These are phyloP conservation scores for Aeschynomene evenia DNA, from an alignment of 306 rosid genomes.

Conservation along the genomic window DNA sequence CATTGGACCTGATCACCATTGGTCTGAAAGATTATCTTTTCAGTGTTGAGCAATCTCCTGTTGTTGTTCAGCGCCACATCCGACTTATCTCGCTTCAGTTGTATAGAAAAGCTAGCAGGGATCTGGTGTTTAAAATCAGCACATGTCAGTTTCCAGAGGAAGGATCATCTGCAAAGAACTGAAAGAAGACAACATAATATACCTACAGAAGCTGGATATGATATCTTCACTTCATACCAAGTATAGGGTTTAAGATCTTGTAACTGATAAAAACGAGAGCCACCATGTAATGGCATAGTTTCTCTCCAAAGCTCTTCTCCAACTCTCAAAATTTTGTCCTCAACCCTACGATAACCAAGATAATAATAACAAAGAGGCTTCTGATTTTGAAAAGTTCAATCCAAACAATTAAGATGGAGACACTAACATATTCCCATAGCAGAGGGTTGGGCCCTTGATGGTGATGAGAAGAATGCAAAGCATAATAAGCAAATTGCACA, in stretches of 20 bases:
- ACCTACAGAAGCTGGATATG: conserved; percentile 97
- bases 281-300: conserved; percentile 56
- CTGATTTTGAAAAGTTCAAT: conserved; percentile 4
- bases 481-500: conserved; percentile 29
- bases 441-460: conserved; percentile 39
- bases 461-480: conserved; percentile 37
- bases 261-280: conserved; percentile 67
- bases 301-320: conserved; percentile 81
- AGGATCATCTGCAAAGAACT: conserved; percentile 26
- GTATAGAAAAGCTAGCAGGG: conserved; percentile 69
- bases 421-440: conserved; percentile 51
- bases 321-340: conserved; percentile 53
- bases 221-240: conserved; percentile 98
- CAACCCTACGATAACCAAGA: conserved; percentile 21
- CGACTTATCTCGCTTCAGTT: conserved; percentile 53
- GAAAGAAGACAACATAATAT: conserved; percentile 34
- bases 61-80: conserved; percentile 35
- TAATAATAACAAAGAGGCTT: background rate
- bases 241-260: conserved; percentile 62
- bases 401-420: conserved; percentile 9
- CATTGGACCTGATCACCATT: conserved; percentile 47
- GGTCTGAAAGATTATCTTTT: conserved; percentile 74
- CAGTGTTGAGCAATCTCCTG: conserved; percentile 86
- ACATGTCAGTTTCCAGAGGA: conserved; percentile 34
- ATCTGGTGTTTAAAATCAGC: conserved; percentile 48